Base-by-base conservation (phyloP, 2,329 filamentous ascomycete genomes). In the Colletotrichum filicis region DNA sequence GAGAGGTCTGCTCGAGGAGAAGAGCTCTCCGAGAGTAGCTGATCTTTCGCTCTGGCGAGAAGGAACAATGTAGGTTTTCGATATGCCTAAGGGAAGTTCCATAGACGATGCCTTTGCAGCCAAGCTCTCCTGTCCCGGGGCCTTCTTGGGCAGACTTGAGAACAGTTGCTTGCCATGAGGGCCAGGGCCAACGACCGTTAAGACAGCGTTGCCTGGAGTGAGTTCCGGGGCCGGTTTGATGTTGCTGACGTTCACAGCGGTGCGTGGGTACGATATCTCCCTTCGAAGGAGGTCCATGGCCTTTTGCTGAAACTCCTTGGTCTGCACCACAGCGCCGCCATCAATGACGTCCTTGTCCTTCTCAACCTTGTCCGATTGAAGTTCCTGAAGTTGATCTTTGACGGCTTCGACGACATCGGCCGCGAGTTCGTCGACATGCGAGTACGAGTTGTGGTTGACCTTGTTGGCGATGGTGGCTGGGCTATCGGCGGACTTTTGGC, bases 121-220 rank as follows among this genome's bases (percentile, higher is more conserved):
- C 16, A 62, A 67, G 12, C 19, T 28, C 24, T 86, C 88, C 49
- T 88, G 86, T 78, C 94, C 92, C 64, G 89, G 87, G 11, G 95
- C 83, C 12, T 88, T 84, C 60, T 82, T 83, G 9, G 83, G 94
- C 62, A 98, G 85, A 81, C 95, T 97, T 4, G 96, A 97, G 80
- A 97, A 98, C 4, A 98, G 86, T 73, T 96, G 93, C 76, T 92
- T 92, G 46, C 93, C 89, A 58, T 91, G 91, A 1, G 92, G 91
- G 53, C 93, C 93, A 76, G 92, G 93, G 67, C 94, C 95, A 76
- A 92, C 92, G 1, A 97, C 85, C 1, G 94, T 96, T 71, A 98
- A 85, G 6, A 96, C 92, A 19, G 91, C 88, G 68, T 64, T 67
- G 26, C 42, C 56, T n/a, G 42, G 26, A 16, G 60, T 14, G 19